These are phyloP conservation scores for Trifolium pratense DNA, from an alignment of 306 rosid species.

Conservation along the genomic window DNA sequence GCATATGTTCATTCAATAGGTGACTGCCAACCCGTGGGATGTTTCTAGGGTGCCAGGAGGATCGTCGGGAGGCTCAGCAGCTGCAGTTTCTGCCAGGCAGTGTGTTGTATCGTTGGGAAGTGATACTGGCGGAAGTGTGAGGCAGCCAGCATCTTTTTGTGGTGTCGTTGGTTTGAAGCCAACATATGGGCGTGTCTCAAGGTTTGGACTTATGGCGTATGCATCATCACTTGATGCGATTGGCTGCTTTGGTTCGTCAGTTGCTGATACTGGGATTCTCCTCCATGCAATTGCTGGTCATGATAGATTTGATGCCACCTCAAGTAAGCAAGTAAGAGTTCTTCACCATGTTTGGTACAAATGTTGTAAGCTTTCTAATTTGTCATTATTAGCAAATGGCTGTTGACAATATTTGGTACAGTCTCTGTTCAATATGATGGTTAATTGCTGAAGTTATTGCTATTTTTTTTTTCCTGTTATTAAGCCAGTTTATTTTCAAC, in stretches of 20 bases:
- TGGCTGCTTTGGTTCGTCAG: constrained; percentile 95
- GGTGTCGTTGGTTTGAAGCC: constrained; percentile 99
- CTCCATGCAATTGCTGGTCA: constrained; percentile 88
- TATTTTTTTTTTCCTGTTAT: constrained; percentile 26
- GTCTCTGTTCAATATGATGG: constrained; percentile 18
- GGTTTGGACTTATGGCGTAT: constrained; percentile 95
- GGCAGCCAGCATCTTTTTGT: constrained; percentile 98
- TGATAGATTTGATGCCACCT: constrained; percentile 89
- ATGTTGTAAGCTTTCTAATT: constrained; percentile 18
- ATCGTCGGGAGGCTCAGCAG: constrained; percentile 96
- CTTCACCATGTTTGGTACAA: constrained; percentile 23
- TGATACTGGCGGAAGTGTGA: constrained; percentile 98
- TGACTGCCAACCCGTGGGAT: constrained; percentile 98
- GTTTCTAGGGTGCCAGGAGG: constrained; percentile 95
- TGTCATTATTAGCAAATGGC: constrained; percentile 8
- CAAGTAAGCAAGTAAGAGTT: constrained; percentile 74
- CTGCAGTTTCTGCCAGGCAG: constrained; percentile 98
- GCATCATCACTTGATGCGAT: constrained; percentile 97
- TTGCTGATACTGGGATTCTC: constrained; percentile 90
- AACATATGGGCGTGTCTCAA: constrained; percentile 91
- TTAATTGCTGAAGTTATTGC: constrained; percentile 19
- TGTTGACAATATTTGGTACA: constrained; percentile 5
- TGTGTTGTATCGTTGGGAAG: constrained; percentile 92
- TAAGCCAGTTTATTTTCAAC: constrained; percentile 28
- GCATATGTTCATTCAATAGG: constrained; percentile 88